Conservation (phyloP, 352 stramenopile species). For the Globisporangium splendens region DNA sequence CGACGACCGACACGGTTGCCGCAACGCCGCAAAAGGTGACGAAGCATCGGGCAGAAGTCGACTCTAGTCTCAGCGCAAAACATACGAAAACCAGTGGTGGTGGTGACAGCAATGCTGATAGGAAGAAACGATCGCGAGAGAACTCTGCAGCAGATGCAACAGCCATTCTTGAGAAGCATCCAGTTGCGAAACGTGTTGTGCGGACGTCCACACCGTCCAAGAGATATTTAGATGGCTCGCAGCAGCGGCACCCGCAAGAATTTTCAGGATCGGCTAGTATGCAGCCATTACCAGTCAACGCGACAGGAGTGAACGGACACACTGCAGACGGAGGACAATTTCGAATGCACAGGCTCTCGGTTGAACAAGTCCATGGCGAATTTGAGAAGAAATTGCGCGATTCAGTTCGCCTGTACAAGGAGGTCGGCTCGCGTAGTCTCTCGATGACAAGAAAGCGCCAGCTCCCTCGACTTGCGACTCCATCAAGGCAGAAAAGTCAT, state of each 20-base stretch:
- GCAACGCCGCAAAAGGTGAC: neutral
- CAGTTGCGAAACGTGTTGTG: slow-evolving; percentile 23
- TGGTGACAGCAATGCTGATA: slow-evolving; percentile 15
- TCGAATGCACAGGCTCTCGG: slow-evolving; percentile 17
- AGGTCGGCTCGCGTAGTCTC: slow-evolving; percentile 32
- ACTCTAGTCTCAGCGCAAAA: neutral
- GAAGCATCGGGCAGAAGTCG: neutral
- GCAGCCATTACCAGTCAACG: slow-evolving; percentile 3
- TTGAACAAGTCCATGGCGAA: slow-evolving; percentile 12
- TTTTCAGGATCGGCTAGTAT: slow-evolving; percentile 4
- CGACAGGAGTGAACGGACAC: neutral
- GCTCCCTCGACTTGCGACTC: slow-evolving; percentile 53
- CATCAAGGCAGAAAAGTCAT: slow-evolving; percentile 63
- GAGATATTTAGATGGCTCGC: slow-evolving; percentile 39
- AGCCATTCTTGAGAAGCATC: slow-evolving; percentile 3
- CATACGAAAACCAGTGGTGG: slow-evolving; percentile 4
- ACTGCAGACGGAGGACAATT: neutral
- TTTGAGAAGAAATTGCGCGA: slow-evolving; percentile 54
- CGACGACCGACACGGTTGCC: neutral
- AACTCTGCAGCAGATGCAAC: slow-evolving; percentile 5
- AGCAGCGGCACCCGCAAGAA: slow-evolving; percentile 29
- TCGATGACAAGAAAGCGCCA: slow-evolving; percentile 65
- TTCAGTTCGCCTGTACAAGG: slow-evolving; percentile 40
- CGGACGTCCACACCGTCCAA: slow-evolving; percentile 34
- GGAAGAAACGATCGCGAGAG: slow-evolving; percentile 15